These are phyloP conservation scores for Castanopsis chinensis DNA, from an alignment of 306 rosid species.

Conservation along the genomic window DNA sequence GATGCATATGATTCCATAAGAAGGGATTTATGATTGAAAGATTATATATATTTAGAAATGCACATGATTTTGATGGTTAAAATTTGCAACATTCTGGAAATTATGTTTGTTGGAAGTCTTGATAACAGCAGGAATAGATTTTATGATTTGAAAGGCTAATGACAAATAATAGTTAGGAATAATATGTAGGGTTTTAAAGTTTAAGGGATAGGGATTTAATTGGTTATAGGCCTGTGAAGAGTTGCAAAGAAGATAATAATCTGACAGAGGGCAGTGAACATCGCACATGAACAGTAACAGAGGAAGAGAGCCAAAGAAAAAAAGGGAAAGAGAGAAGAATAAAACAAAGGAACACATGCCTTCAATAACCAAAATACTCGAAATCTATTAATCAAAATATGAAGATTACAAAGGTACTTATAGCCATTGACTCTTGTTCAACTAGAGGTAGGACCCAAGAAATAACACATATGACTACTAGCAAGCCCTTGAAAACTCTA, in stretches of 20 bases:
- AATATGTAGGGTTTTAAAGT: neutral
- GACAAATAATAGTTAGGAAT: too few relatives aligned
- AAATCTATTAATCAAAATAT: neutral
- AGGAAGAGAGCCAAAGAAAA: neutral
- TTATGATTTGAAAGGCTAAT: neutral
- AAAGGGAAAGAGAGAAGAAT: neutral
- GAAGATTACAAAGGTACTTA: neutral
- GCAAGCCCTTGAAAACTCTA: neutral
- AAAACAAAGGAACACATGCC: neutral
- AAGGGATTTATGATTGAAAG: neutral
- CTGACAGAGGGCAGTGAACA: neutral
- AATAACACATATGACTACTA: neutral
- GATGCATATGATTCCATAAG: neutral
- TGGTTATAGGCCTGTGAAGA: neutral
- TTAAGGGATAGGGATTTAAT: neutral
- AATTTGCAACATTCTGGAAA: neutral
- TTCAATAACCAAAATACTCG: neutral
- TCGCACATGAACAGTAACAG: neutral
- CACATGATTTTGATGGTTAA: neutral
- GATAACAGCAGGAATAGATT: neutral
- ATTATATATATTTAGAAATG: neutral
- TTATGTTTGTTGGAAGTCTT: neutral
- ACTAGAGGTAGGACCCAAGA: neutral
- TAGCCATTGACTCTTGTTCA: neutral
- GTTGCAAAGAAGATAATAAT: neutral